Evolutionary conservation across 352 stramenopile species (phyloP).

Genomic region (Globisporangium megalacanthum): DNA sequence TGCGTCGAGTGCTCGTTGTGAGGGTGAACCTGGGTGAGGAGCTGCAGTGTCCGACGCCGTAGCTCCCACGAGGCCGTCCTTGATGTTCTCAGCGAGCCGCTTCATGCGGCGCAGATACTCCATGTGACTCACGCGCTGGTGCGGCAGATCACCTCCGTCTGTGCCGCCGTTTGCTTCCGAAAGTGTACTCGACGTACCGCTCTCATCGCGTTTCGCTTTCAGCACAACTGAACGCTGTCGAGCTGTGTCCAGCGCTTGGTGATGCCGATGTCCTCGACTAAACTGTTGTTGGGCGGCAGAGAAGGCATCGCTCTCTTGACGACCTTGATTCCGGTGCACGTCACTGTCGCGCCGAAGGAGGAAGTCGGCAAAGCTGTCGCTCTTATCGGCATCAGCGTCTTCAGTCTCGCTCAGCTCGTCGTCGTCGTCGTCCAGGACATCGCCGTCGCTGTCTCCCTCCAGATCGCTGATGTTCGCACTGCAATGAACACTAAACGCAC

Average conservation of each 20-base stretch:
- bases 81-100: slow-evolving; percentile 56
- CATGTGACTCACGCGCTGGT: slow-evolving; percentile 58
- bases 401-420: slow-evolving; percentile 30
- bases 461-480: slow-evolving; percentile 4
- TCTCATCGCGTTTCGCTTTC: neutral
- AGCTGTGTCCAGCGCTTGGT: slow-evolving; percentile 23
- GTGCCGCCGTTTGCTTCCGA: slow-evolving; percentile 16
- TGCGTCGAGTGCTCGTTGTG: neutral
- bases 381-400: slow-evolving; percentile 1
- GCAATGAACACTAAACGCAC: neutral
- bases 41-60: neutral
- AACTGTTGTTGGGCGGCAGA: neutral
- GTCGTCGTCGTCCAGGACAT: slow-evolving; percentile 39
- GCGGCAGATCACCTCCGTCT: slow-evolving; percentile 37
- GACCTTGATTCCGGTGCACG: neutral
- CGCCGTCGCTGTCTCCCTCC: slow-evolving; percentile 24
- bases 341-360: slow-evolving; percentile 2
- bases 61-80: slow-evolving; percentile 36
- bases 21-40: neutral
- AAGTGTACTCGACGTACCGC: neutral
- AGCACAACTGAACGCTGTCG: slow-evolving; percentile 5
- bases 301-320: neutral
- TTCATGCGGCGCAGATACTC: slow-evolving; percentile 69
- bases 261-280: slow-evolving; percentile 18
- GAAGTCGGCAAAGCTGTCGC: slow-evolving; percentile 13